Conservation (phyloP, 1,284 basidiomycete genomes). For the Boletus sp. region DNA sequence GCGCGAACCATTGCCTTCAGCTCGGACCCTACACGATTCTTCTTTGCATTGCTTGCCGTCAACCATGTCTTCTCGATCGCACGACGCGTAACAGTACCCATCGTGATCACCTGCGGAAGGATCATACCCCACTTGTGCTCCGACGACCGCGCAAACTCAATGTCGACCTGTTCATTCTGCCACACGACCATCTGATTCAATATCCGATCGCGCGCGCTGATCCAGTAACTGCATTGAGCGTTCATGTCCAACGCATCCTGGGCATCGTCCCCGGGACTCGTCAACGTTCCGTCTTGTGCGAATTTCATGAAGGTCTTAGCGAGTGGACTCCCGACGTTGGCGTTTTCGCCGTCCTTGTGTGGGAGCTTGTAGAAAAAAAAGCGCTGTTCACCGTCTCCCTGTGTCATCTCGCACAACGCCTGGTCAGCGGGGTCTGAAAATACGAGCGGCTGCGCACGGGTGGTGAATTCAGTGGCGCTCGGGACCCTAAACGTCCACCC, state of each 20-base stretch:
- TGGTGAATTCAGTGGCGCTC: conserved; percentile 32
- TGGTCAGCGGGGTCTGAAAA: conserved; percentile 68
- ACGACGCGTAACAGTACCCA: conserved; percentile 97
- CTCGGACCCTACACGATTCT: conserved; percentile 96
- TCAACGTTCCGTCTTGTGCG: conserved; percentile 82
- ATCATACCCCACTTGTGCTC: conserved; percentile 82
- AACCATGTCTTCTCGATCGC: conserved; percentile 99
- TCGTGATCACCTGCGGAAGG: conserved; percentile 93
- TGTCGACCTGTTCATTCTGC: conserved; percentile 51
- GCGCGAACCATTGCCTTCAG: conserved; percentile 97
- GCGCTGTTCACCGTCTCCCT: conserved; percentile 37
- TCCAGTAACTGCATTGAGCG: conserved; percentile 97
- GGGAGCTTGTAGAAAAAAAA: conserved; percentile 88
- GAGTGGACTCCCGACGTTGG: conserved; percentile 93
- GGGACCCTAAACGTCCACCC: conserved; percentile 92
- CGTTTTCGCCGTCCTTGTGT: conserved; percentile 92
- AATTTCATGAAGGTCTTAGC: conserved; percentile 88
- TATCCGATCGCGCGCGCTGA: conserved; percentile 90
- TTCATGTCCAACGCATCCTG: conserved; percentile 90
- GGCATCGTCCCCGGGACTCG: conserved; percentile 76
- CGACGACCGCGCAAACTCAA: conserved; percentile 44
- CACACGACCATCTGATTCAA: conserved; percentile 94
- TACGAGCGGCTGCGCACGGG: conserved; percentile 37
- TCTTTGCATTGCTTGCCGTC: conserved; percentile 97
- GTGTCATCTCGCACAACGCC: conserved; percentile 44